phyloP scores from a whole-genome alignment of 257 asterid species.

The Mitragyna speciosa region DNA sequence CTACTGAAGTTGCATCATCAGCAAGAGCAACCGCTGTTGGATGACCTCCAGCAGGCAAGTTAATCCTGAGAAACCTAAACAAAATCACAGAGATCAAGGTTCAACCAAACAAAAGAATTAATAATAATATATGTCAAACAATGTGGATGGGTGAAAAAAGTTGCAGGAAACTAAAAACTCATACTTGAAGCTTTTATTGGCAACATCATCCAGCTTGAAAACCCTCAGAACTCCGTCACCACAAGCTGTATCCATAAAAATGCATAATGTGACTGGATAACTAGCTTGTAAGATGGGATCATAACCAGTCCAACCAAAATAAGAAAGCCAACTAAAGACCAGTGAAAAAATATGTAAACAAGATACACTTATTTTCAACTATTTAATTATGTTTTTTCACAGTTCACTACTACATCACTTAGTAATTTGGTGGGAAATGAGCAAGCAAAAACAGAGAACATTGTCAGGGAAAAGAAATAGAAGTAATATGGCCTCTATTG shows the following conservation, averaged over 20 bases:
- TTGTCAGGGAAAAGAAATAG: too few relatives aligned
- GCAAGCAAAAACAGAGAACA: too few relatives aligned
- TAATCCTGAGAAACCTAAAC: constrained; percentile 84
- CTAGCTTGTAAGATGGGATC: background rate
- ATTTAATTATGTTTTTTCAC: too few relatives aligned
- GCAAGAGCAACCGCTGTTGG: constrained; percentile 76
- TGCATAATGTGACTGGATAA: background rate
- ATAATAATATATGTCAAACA: background rate
- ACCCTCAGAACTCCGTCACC: constrained; percentile 88
- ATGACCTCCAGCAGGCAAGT: constrained; percentile 86
- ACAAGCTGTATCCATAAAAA: constrained; percentile 61
- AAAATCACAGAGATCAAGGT: constrained; percentile 10
- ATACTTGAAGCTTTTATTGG: constrained; percentile 98
- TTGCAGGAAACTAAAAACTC: constrained; percentile 25
- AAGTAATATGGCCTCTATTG: too few relatives aligned
- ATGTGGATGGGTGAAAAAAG: constrained; percentile 5
- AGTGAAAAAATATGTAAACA: background rate
- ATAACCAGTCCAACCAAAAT: background rate
- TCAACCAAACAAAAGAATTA: constrained; percentile 1
- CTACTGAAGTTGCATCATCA: constrained; percentile 74
- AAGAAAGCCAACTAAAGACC: background rate
- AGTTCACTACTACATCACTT: too few relatives aligned
- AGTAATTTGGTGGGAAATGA: too few relatives aligned
- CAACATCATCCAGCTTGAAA: constrained; percentile 88
- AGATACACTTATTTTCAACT: background rate